Conservation (phyloP, 108 stramenopile species). For the Epipyxis sp. region DNA sequence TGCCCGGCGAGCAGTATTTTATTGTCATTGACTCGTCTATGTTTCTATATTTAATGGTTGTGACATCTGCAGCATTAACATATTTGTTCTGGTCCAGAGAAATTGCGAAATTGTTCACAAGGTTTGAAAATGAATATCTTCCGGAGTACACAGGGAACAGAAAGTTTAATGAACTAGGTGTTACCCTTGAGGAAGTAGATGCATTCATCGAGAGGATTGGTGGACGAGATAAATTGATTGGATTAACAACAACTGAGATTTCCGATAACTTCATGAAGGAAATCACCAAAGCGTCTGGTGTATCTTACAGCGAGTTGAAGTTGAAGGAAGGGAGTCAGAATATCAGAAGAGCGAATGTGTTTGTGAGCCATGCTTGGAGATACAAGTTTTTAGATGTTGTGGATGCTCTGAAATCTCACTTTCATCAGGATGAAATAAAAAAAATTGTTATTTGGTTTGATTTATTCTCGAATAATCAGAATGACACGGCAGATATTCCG, state of each 20-base stretch:
- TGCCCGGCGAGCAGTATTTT: too few relatives aligned
- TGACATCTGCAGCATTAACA: too few relatives aligned
- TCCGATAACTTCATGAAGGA: background rate
- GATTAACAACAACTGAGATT: constrained; percentile 2
- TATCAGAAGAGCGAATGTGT: background rate
- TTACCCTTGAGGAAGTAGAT: background rate
- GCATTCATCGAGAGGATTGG: constrained; percentile 4
- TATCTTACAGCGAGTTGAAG: too few relatives aligned
- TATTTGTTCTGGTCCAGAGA: too few relatives aligned
- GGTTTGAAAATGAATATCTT: too few relatives aligned
- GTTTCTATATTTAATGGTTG: too few relatives aligned
- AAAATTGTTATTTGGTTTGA: constrained; percentile 11
- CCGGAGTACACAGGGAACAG: too few relatives aligned
- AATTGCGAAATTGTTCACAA: too few relatives aligned
- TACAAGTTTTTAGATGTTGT: constrained; percentile 19
- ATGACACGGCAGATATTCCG: background rate
- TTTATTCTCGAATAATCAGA: constrained; percentile 17
- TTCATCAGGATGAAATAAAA: background rate
- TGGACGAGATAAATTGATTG: background rate
- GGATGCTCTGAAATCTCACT: background rate
- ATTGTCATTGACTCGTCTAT: too few relatives aligned
- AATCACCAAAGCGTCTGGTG: background rate
- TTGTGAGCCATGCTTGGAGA: constrained; percentile 11
- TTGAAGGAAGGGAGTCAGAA: too few relatives aligned
- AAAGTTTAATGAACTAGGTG: background rate